phyloP scores from a whole-genome alignment of 805 yeast genomes.

The Ogataea populi-albae region DNA sequence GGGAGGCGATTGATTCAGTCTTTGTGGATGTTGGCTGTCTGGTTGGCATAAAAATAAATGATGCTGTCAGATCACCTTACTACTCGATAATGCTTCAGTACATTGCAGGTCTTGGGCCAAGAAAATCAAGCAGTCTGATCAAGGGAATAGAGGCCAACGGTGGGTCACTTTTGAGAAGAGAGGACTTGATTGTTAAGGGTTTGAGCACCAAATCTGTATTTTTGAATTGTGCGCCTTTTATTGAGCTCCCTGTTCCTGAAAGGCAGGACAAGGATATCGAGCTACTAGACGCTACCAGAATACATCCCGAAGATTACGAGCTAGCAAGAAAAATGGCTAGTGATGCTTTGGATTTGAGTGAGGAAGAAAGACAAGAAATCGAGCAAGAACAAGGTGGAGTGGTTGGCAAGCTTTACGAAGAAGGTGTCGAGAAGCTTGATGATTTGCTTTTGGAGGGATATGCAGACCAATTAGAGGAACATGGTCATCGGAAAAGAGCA shows the following conservation, averaged over 20 bases:
- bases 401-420: slow-evolving; percentile 66
- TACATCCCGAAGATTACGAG: slow-evolving; percentile 97
- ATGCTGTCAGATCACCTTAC: slow-evolving; percentile 75
- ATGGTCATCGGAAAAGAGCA: slow-evolving; percentile 69
- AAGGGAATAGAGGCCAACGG: slow-evolving; percentile 74
- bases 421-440: slow-evolving; percentile 72
- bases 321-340: slow-evolving; percentile 97
- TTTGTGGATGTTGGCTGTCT: slow-evolving; percentile 87
- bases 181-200: slow-evolving; percentile 79
- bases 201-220: slow-evolving; percentile 78
- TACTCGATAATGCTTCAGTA: slow-evolving; percentile 69
- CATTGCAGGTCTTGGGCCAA: slow-evolving; percentile 90
- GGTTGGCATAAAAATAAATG: slow-evolving; percentile 92
- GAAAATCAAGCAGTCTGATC: slow-evolving; percentile 85
- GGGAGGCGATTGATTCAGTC: slow-evolving; percentile 69
- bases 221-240: slow-evolving; percentile 87
- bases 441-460: slow-evolving; percentile 87
- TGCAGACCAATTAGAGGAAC: slow-evolving; percentile 83
- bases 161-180: slow-evolving; percentile 61
- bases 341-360: slow-evolving; percentile 94
- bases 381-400: slow-evolving; percentile 82
- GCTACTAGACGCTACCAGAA: slow-evolving; percentile 87
- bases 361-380: slow-evolving; percentile 73
- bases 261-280: slow-evolving; percentile 65
- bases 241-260: slow-evolving; percentile 67